phyloP scores from a whole-genome alignment of 1,139 yeast genomes.

The Taphrina communis region DNA sequence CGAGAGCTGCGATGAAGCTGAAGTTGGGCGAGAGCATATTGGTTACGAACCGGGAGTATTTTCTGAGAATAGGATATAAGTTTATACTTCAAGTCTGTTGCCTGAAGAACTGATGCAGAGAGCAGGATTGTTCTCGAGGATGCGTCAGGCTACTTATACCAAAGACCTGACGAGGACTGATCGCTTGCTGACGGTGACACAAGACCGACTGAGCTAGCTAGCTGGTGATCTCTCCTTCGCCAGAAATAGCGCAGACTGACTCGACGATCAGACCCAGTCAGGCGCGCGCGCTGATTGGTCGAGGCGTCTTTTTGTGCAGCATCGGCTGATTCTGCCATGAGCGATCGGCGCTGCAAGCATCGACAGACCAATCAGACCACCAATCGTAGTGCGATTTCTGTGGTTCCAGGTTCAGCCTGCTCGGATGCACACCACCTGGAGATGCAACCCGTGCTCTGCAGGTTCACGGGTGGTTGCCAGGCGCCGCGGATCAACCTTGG shows the following conservation, averaged over 20 bases:
- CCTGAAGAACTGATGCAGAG: not conserved
- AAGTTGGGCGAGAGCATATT: not conserved
- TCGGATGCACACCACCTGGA: too few relatives aligned
- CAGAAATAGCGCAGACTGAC: not conserved
- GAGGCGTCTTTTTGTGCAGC: not conserved
- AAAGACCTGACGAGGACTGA: not conserved
- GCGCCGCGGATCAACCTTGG: too few relatives aligned
- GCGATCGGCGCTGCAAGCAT: slow-evolving; percentile 5
- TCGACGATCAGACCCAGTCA: not conserved
- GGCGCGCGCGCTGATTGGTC: not conserved
- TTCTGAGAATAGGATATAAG: not conserved
- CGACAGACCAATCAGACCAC: not conserved
- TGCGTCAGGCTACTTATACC: not conserved
- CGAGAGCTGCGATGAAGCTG: not conserved
- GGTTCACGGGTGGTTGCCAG: too few relatives aligned
- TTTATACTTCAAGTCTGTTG: not conserved
- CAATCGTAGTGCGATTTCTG: not conserved
- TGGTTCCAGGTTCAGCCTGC: not conserved
- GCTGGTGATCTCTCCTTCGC: too few relatives aligned
- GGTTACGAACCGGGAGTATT: not conserved
- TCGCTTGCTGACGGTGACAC: too few relatives aligned
- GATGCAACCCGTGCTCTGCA: too few relatives aligned
- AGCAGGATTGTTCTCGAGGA: not conserved
- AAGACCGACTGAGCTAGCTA: too few relatives aligned
- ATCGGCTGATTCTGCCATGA: not conserved